Conservation (phyloP, 768 basidiomycete species). For the Tephrocybe sp. region DNA sequence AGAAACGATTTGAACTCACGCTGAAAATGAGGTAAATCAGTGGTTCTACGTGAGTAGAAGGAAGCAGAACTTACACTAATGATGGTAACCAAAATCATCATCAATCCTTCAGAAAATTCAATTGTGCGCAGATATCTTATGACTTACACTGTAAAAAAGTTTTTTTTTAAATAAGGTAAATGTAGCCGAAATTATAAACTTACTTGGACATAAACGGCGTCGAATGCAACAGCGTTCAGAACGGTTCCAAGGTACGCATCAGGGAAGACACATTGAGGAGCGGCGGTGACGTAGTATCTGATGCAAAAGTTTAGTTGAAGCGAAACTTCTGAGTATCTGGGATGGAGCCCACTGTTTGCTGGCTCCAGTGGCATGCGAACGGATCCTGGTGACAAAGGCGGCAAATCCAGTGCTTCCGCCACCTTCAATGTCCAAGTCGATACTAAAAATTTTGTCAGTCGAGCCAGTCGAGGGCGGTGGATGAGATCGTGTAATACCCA, state of each 20-base stretch:
- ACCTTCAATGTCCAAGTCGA: constrained; percentile 70
- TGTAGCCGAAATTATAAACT: constrained; percentile 18
- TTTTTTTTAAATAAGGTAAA: too few species aligned
- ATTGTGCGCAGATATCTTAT: not conserved
- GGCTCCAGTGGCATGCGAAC: constrained; percentile 43
- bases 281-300: too few species aligned
- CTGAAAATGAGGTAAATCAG: not conserved
- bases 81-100: too few species aligned
- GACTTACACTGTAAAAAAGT: too few species aligned
- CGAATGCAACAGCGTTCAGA: constrained; percentile 58
- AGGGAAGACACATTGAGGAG: constrained; percentile 61
- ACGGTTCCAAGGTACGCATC: constrained; percentile 56
- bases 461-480: not conserved
- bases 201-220: constrained; percentile 70
- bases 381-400: constrained; percentile 49
- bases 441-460: constrained; percentile 20
- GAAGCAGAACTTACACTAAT: too few species aligned
- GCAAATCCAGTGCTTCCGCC: constrained; percentile 45
- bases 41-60: too few species aligned
- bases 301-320: too few species aligned
- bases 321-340: constrained; percentile 51
- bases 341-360: constrained; percentile 49
- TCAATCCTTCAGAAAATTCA: too few species aligned
- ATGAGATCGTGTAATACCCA: constrained; percentile 39
- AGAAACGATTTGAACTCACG: constrained; percentile 9